A percentile compares a stretch with the other conserved stretches of the same genome.
Conservation (phyloP, 164 flowering plant species). For the Vitis riparia region DNA sequence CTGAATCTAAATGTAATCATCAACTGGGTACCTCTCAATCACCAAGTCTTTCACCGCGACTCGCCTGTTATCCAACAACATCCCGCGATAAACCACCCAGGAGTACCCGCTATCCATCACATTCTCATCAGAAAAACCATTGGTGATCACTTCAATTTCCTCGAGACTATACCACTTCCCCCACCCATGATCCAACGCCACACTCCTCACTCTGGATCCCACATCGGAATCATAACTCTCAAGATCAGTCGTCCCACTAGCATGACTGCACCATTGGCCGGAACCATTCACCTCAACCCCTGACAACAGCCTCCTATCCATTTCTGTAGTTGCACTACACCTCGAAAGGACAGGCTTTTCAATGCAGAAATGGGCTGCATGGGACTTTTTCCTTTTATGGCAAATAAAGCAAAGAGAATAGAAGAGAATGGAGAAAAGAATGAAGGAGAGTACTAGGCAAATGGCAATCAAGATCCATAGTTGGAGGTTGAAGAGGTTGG, state of each 20-base stretch:
- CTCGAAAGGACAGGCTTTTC: conserved; percentile 10
- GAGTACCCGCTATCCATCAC: conserved; percentile 32
- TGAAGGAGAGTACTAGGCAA: background rate
- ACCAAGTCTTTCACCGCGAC: conserved; percentile 34
- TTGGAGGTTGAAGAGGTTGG: conserved; percentile 23
- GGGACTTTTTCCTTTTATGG: conserved; percentile 13
- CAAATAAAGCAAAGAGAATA: conserved; percentile 7
- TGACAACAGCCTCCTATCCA: conserved; percentile 19
- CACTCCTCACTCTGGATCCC: background rate
- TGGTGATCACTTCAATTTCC: conserved; percentile 31
- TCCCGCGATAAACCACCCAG: conserved; percentile 34
- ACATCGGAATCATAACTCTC: conserved; percentile 7
- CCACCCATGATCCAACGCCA: conserved; percentile 12
- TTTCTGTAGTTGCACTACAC: too few species aligned
- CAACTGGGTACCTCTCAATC: conserved; percentile 18
- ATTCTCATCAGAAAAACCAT: conserved; percentile 30
- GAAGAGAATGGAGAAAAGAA: conserved; percentile 11
- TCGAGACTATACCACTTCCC: conserved; percentile 17
- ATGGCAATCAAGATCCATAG: conserved; percentile 29
- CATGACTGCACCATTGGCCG: background rate
- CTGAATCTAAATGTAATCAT: too few species aligned
- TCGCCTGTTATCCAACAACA: conserved; percentile 20
- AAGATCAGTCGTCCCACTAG: background rate
- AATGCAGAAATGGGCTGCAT: background rate
- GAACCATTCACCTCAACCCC: conserved; percentile 19